Evolutionary conservation across 2,329 filamentous ascomycete genomes (phyloP).

Genomic region (Penicillium sp.): DNA sequence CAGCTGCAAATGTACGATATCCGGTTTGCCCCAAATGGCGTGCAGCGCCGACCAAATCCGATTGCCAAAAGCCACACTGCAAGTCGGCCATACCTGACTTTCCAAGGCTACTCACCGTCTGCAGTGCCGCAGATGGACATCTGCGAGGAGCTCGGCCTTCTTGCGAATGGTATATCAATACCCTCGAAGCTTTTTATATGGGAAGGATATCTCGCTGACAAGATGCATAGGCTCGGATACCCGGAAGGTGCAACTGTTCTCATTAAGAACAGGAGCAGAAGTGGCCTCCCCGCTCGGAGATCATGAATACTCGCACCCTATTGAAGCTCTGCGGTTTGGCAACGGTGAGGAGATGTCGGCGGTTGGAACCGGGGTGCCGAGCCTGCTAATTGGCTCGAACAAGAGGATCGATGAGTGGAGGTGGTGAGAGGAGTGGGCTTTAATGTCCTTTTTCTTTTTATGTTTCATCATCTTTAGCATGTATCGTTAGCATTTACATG

Average conservation of each 20-base stretch:
- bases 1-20: constrained; percentile 46
- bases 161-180: constrained; percentile 36
- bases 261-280: constrained; percentile 36
- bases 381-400: constrained; percentile 35
- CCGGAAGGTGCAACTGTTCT: constrained; percentile 39
- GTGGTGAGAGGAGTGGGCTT: constrained; percentile 22
- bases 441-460: too few species aligned
- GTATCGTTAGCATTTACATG: too few species aligned
- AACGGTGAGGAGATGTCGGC: constrained; percentile 18
- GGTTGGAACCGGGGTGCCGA: constrained; percentile 31
- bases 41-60: constrained; percentile 30
- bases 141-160: constrained; percentile 37
- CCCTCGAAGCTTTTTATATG: neutral
- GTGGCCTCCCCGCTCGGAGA: constrained; percentile 30
- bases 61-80: constrained; percentile 28
- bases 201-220: neutral
- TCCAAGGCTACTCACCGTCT: constrained; percentile 32
- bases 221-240: constrained; percentile 30
- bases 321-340: constrained; percentile 35
- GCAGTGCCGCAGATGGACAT: constrained; percentile 37
- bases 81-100: constrained; percentile 38
- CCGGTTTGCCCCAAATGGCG: constrained; percentile 32
- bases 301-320: constrained; percentile 27
- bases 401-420: constrained; percentile 39
- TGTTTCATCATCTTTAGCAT: too few species aligned